Base-by-base conservation (phyloP, 139 green algal genomes). In the Bryopsis sp. region DNA sequence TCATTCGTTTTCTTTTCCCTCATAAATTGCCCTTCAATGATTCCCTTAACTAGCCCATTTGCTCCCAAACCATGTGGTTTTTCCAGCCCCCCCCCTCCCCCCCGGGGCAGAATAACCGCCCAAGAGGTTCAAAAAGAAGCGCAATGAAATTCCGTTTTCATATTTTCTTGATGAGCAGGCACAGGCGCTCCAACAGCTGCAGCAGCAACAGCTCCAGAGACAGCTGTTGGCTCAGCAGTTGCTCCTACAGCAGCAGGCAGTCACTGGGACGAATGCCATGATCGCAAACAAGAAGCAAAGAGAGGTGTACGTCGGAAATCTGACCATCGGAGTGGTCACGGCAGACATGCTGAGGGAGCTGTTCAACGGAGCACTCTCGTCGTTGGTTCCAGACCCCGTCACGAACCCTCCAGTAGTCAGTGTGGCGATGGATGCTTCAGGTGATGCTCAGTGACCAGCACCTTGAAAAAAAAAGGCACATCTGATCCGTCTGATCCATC, bases 231-330 rank as follows among this genome's bases (percentile, higher is more conserved):
- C 57, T n/a, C 65, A 69, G 26, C 62, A 69, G 26, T n/a, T 72
- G 29, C 34, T 63, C 3, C 47, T 73, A 22, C 67, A 73, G 28
- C 67, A 73, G 58, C 37, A 48, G 4, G 67, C 67, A 15, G 6
- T 66, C 28, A 54, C 67, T 47, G 67, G 67, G 28, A 64, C 67
- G 5, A 73, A 66, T 48, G 71, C 71, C 5, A 39, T 70, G 39
- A 72, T 59, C 11, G 58, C 71, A 1, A 75, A 78, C 58, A 85
- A 79, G 75, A 91, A 91, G 75, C 78, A 86, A 67, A 77, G 88
- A 0, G 88, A 95, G 62, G 82, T 94, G 36, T 95, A 94, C 67
- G 85, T 95, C 0, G 90, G 90, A 67, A 96, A 96, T 81, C 74
- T 95, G 39, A 84, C 84, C 15, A 88, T 95, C 28, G 89, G 89